phyloP scores from a whole-genome alignment of 129 eudicot genomes.

The Centrapalus pauciflorus region DNA sequence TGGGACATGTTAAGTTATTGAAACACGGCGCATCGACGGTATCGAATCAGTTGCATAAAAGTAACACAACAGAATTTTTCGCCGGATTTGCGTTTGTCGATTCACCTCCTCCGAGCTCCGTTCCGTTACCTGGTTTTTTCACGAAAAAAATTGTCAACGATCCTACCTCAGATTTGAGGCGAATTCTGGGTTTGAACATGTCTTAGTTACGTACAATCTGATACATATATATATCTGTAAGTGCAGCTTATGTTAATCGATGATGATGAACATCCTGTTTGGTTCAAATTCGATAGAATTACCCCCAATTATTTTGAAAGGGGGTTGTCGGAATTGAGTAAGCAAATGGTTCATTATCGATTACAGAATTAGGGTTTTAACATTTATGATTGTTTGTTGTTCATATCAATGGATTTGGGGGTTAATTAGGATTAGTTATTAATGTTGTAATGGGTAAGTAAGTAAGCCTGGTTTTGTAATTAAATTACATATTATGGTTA shows the following conservation, averaged over 20 bases:
- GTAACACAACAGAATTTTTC: constrained; percentile 18
- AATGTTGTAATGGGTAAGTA: not conserved
- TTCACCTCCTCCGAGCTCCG: constrained; percentile 57
- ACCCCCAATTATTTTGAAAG: not conserved
- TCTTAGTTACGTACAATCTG: too few species aligned
- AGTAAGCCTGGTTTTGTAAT: not conserved
- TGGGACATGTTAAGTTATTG: constrained; percentile 32
- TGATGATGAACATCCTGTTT: too few species aligned
- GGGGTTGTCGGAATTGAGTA: not conserved
- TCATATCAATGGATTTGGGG: not conserved
- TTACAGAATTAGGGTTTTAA: not conserved
- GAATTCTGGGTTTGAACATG: constrained; percentile 28
- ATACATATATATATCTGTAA: not conserved
- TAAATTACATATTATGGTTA: not conserved
- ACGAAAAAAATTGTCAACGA: constrained; percentile 13
- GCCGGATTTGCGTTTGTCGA: constrained; percentile 46
- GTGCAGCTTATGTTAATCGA: not conserved
- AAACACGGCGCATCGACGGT: constrained; percentile 33
- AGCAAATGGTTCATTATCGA: not conserved
- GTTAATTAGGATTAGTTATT: not conserved
- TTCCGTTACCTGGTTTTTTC: constrained; percentile 56
- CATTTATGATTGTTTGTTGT: not conserved
- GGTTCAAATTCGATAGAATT: not conserved
- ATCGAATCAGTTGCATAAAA: not conserved
- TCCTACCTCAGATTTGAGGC: constrained; percentile 16